Conservation (phyloP, 164 flowering plant species). For the Platanus orientalis region DNA sequence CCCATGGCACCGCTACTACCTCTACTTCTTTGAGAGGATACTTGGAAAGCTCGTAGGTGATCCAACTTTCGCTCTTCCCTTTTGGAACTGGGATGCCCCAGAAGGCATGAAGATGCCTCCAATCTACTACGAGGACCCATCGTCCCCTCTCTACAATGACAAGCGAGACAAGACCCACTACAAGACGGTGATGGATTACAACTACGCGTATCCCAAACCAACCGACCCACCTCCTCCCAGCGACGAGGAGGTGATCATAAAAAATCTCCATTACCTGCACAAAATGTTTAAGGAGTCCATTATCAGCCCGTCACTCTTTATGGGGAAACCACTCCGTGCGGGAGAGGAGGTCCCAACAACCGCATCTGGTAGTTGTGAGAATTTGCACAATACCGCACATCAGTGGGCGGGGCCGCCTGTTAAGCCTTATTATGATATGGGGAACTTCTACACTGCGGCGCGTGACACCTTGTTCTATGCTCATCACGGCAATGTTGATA, state of each 20-base stretch:
- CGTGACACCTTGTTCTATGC: conserved; percentile 18
- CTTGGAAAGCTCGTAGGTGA: no score
- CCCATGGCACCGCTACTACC: conserved; percentile 21
- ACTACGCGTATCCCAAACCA: no score
- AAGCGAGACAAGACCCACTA: conserved; percentile 2
- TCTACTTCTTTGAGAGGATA: conserved; percentile 21
- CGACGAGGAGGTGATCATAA: neutral
- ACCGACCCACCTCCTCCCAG: neutral
- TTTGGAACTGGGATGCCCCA: no score
- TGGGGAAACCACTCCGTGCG: conserved; percentile 13
- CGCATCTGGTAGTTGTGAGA: conserved; percentile 4
- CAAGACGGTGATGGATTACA: neutral
- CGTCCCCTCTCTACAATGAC: conserved; percentile 10
- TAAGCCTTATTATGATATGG: conserved; percentile 13
- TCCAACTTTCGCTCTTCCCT: no score
- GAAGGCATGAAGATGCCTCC: conserved; percentile 7
- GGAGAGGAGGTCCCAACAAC: neutral
- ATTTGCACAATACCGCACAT: conserved; percentile 6
- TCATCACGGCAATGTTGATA: conserved; percentile 22
- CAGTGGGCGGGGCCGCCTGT: conserved; percentile 12
- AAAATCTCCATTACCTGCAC: no score
- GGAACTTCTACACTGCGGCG: conserved; percentile 16
- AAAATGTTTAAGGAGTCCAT: conserved; percentile 5
- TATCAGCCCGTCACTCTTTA: neutral
- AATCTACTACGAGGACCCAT: conserved; percentile 10